Evolutionary conservation across 2,329 filamentous ascomycete genomes (phyloP), one percentile per base, ranked within the genome.

Genomic region (Triangularia setosa): DNA sequence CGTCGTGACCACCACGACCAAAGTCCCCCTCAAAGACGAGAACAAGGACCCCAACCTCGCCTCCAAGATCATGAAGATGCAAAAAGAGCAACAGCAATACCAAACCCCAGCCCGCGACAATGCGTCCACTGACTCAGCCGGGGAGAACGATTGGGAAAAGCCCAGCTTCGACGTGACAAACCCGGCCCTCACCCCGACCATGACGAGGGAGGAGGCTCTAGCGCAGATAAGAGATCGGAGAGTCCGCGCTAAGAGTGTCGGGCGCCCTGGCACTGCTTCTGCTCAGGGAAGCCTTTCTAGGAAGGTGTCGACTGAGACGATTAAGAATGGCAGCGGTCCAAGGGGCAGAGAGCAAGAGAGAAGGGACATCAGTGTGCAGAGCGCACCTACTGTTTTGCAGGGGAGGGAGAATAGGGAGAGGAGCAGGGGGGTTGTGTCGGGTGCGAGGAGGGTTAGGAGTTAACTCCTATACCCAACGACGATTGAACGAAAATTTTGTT

Each of bases 201-300:
- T 89, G 84, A 86, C 86, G 25, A 83, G 91, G 61, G 91, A 92
- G 74, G 83, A 92, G 75, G 90, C 90, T 3, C 82, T 94, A 16
- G 89, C 89, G 62, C 87, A 89, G 73, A 93, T 94, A 69, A 83
- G 87, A 61, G 88, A 91, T 77, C 82, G 91, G 27, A 80, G 91
- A 61, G 90, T 89, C 6, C 80, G 91, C 55, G 89, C 70, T 23
- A 57, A 66, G 53, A 71, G 70, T 21, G 67, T 69, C 1, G 84
- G 89, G 64, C 87, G 87, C 4, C 82, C 86, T 60, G 86, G 85
- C 2, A 12, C 33, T 23, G 23, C 25, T 23, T 25, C 60, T 23
- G 40, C 57, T 14, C 11, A 40, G 3, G 18, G 35, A 27, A 23
- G 18, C 27, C 27, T 55, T 11, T 18, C 23, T 4, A 28, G 52